A percentile compares a stretch with the other conserved stretches of the same genome.
Evolutionary conservation across 2,329 filamentous ascomycete genomes (phyloP).

Genomic region (Malbranchea cinnamomea): DNA sequence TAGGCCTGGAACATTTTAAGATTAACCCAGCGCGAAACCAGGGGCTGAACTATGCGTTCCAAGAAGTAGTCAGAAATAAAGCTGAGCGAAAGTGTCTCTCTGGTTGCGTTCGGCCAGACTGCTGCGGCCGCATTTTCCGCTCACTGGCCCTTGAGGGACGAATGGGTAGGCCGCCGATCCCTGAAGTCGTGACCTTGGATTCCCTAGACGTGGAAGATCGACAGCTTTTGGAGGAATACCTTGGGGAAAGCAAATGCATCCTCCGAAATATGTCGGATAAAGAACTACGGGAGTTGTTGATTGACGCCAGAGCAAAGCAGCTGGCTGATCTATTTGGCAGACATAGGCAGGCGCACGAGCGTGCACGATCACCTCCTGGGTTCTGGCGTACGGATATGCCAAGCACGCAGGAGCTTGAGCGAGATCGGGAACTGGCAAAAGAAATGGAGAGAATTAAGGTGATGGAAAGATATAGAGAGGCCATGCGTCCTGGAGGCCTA

Average conservation of each 20-base stretch:
- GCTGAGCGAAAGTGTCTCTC: slow-evolving; percentile 54
- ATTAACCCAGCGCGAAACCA: slow-evolving; percentile 60
- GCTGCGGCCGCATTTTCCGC: slow-evolving; percentile 59
- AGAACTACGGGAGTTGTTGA: slow-evolving; percentile 51
- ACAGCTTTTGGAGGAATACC: slow-evolving; percentile 36
- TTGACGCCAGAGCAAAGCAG: slow-evolving; percentile 60
- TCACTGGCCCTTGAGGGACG: slow-evolving; percentile 40
- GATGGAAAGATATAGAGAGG: slow-evolving; percentile 62
- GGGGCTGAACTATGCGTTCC: slow-evolving; percentile 56
- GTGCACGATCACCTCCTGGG: slow-evolving; percentile 61
- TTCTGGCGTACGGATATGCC: slow-evolving; percentile 91
- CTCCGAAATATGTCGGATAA: slow-evolving; percentile 36
- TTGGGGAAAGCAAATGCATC: slow-evolving; percentile 30
- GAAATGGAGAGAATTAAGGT: slow-evolving; percentile 49
- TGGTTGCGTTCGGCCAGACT: slow-evolving; percentile 60
- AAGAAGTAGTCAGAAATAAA: slow-evolving; percentile 57
- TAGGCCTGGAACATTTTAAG: slow-evolving; percentile 62
- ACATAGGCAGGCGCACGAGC: slow-evolving; percentile 60
- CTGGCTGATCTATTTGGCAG: slow-evolving; percentile 62
- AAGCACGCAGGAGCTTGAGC: slow-evolving; percentile 61
- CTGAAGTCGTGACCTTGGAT: slow-evolving; percentile 22
- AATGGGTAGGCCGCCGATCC: slow-evolving; percentile 13
- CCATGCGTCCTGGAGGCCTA: slow-evolving; percentile 57
- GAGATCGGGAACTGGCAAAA: slow-evolving; percentile 50
- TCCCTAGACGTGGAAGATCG: slow-evolving; percentile 16